Conservation (phyloP, 306 rosid genomes). For the Datisca glomerata region DNA sequence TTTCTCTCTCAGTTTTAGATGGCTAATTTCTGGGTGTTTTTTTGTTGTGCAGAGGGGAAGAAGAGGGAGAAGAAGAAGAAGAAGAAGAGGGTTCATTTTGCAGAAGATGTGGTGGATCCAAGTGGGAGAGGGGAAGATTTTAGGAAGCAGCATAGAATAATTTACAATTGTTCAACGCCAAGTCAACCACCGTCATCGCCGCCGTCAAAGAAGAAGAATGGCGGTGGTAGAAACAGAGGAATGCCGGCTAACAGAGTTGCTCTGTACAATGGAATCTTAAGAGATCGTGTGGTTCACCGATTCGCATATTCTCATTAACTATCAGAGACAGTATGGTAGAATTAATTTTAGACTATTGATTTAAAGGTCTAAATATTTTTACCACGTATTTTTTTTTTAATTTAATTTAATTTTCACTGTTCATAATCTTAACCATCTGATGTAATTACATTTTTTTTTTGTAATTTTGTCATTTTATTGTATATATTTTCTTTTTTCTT, state of each 20-base stretch:
- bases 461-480: too few species aligned
- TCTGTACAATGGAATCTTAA: constrained; percentile 77
- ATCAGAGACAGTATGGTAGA: too few species aligned
- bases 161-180: too few species aligned
- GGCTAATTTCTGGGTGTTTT: background rate
- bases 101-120: constrained; percentile 65
- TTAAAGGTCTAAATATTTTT: too few species aligned
- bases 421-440: too few species aligned
- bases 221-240: constrained; percentile 22
- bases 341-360: too few species aligned
- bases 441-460: too few species aligned
- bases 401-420: too few species aligned
- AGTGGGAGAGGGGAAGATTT: constrained; percentile 32
- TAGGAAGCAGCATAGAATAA: constrained; percentile 23
- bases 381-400: too few species aligned
- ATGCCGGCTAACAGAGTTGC: constrained; percentile 75
- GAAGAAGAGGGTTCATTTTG: constrained; percentile 64
- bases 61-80: constrained; percentile 33
- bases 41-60: constrained; percentile 27
- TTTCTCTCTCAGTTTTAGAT: background rate
- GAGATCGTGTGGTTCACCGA: constrained; percentile 59
- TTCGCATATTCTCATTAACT: constrained; percentile 27
- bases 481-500: too few species aligned
- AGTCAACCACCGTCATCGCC: constrained; percentile 12
- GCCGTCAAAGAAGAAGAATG: constrained; percentile 5